phyloP scores from a whole-genome alignment of 1,284 basidiomycete genomes.

The Rhodotorula sp. region DNA sequence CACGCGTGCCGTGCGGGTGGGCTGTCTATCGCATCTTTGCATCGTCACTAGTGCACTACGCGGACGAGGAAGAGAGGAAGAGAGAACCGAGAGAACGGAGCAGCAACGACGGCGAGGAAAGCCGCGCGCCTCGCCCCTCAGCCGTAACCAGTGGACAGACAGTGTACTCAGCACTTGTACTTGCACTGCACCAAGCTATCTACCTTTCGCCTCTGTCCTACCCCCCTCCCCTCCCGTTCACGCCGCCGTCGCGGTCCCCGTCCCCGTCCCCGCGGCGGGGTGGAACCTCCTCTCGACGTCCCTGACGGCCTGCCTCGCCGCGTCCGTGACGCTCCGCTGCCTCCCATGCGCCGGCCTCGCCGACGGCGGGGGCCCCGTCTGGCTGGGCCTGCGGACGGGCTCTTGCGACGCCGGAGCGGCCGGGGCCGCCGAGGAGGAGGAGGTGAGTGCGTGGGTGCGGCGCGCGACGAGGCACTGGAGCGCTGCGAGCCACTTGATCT shows the following conservation, averaged over 20 bases:
- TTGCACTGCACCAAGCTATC: too few relatives aligned
- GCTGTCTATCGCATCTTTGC: background rate
- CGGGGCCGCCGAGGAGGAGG: background rate
- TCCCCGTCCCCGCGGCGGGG: background rate
- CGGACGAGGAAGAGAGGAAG: too few relatives aligned
- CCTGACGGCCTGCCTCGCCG: conserved; percentile 34
- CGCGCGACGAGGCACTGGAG: conserved; percentile 77
- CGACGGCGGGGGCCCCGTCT: background rate
- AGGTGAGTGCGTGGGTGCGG: conserved; percentile 5
- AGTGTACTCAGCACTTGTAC: too few relatives aligned
- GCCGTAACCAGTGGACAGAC: too few relatives aligned
- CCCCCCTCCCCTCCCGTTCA: background rate
- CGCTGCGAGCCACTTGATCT: conserved; percentile 96
- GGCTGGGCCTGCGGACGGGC: background rate
- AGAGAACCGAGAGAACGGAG: too few relatives aligned
- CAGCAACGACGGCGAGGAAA: too few relatives aligned
- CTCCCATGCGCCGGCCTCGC: conserved; percentile 16
- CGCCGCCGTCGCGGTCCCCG: background rate
- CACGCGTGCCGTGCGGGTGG: too few relatives aligned
- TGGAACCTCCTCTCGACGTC: conserved; percentile 40
- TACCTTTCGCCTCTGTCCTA: too few relatives aligned
- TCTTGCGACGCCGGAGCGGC: conserved; percentile 6
- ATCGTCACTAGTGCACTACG: too few relatives aligned
- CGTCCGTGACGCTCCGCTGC: conserved; percentile 38
- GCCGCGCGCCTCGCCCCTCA: too few relatives aligned